Evolutionary conservation across 495 filamentous ascomycete species (phyloP).

Genomic region (Viridothelium virens): DNA sequence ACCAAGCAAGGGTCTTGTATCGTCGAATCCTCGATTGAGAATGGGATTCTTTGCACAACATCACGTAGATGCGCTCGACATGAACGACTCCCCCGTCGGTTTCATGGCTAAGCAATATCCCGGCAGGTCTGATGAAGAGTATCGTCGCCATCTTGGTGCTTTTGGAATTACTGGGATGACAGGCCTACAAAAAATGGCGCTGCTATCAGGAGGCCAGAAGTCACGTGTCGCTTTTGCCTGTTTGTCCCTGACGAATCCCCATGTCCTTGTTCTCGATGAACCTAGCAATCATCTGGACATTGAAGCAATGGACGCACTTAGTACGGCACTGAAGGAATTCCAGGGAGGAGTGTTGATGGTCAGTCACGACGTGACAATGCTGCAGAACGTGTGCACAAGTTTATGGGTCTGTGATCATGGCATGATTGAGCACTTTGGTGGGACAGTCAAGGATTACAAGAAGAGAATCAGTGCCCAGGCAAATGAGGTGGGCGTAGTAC

Average conservation of each 20-base stretch:
- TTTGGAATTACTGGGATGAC: slow-evolving; percentile 98
- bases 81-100: slow-evolving; percentile 76
- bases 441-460: slow-evolving; percentile 96
- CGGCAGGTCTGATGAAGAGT: slow-evolving; percentile 91
- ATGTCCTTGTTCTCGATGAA: slow-evolving; percentile 97
- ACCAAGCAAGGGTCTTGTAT: slow-evolving; percentile 73
- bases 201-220: slow-evolving; percentile 96
- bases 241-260: slow-evolving; percentile 82
- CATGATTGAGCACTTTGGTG: slow-evolving; percentile 92
- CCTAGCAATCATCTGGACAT: slow-evolving; percentile 98
- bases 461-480: slow-evolving; percentile 89
- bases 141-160: slow-evolving; percentile 87
- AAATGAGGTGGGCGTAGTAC: slow-evolving; percentile 74
- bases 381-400: slow-evolving; percentile 87
- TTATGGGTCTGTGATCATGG: slow-evolving; percentile 96
- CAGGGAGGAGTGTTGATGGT: slow-evolving; percentile 97
- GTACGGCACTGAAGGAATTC: slow-evolving; percentile 73
- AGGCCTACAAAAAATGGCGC: slow-evolving; percentile 89
- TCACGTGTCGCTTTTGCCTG: slow-evolving; percentile 96
- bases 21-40: slow-evolving; percentile 75
- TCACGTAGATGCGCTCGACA: slow-evolving; percentile 92
- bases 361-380: slow-evolving; percentile 97
- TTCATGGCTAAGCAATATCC: slow-evolving; percentile 94
- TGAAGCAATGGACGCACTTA: slow-evolving; percentile 96
- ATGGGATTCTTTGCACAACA: slow-evolving; percentile 98